phyloP scores from a whole-genome alignment of 1,284 basidiomycete genomes.

The Waitea zeae region DNA sequence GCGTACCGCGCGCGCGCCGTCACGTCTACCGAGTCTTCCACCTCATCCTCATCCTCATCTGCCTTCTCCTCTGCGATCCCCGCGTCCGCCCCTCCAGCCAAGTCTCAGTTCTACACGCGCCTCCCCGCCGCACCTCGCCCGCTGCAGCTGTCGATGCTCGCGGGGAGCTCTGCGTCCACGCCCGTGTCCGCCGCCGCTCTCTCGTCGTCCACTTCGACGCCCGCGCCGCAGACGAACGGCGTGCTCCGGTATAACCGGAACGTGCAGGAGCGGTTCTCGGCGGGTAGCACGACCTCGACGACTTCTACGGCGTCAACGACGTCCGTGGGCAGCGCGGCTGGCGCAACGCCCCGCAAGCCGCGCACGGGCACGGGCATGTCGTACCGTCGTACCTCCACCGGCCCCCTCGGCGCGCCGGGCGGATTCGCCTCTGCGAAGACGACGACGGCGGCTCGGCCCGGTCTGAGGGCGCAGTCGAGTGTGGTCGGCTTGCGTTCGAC shows the following conservation, averaged over 20 bases:
- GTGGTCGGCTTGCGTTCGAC: no score
- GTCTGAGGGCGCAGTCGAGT: no score
- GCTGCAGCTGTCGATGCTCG: background rate
- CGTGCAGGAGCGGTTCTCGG: slow-evolving; percentile 14
- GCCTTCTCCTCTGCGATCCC: no score
- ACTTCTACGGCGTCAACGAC: no score
- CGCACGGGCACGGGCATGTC: slow-evolving; percentile 55
- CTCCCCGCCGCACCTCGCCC: background rate
- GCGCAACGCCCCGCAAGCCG: slow-evolving; percentile 24
- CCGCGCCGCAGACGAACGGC: slow-evolving; percentile 9
- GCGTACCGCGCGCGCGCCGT: background rate
- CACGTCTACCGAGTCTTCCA: background rate
- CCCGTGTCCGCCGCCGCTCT: background rate
- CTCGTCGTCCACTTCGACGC: slow-evolving; percentile 1
- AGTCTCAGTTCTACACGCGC: background rate
- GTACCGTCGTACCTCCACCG: no score
- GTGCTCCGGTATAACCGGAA: slow-evolving; percentile 20
- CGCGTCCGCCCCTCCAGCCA: background rate
- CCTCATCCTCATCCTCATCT: background rate
- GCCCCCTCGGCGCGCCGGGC: no score
- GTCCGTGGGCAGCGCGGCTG: slow-evolving; percentile 2
- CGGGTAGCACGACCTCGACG: slow-evolving; percentile 4
- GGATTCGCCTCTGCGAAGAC: no score
- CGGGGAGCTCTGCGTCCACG: background rate
- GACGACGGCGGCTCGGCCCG: no score